phyloP scores from a whole-genome alignment of 2,329 filamentous ascomycete genomes.

The Pseudogymnoascus sp. region DNA sequence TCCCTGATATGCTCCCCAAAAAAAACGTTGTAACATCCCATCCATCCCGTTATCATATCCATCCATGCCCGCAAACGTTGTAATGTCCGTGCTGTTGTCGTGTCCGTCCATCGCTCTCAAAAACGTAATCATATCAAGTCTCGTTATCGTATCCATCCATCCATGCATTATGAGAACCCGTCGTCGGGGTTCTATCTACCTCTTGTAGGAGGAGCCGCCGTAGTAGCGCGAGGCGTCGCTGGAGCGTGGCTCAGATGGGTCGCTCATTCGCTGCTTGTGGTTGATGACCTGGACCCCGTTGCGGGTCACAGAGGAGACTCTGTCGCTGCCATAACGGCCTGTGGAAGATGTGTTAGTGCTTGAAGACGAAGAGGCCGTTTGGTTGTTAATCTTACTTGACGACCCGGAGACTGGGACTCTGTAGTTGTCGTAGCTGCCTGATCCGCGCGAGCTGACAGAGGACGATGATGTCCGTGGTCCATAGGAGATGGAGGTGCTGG shows the following conservation, averaged over 20 bases:
- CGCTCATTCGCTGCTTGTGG: background rate
- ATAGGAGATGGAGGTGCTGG: background rate
- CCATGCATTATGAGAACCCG: background rate
- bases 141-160: background rate
- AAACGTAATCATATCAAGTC: background rate
- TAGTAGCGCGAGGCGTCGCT: background rate
- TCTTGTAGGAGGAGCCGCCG: background rate
- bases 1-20: background rate
- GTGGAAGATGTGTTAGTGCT: background rate
- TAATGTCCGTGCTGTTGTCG: background rate
- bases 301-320: constrained; percentile 3
- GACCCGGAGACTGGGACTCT: background rate
- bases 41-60: background rate
- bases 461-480: background rate
- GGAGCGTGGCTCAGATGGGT: background rate
- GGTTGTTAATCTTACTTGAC: background rate
- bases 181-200: background rate
- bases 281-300: constrained; percentile 5
- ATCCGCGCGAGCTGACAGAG: background rate
- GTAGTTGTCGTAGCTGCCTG: background rate
- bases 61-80: background rate
- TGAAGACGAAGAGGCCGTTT: background rate
- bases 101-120: background rate
- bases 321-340: background rate
- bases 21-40: background rate